These are phyloP conservation scores for Colletotrichum navitas DNA, from an alignment of 2,329 filamentous ascomycete genomes.

Conservation along the genomic window DNA sequence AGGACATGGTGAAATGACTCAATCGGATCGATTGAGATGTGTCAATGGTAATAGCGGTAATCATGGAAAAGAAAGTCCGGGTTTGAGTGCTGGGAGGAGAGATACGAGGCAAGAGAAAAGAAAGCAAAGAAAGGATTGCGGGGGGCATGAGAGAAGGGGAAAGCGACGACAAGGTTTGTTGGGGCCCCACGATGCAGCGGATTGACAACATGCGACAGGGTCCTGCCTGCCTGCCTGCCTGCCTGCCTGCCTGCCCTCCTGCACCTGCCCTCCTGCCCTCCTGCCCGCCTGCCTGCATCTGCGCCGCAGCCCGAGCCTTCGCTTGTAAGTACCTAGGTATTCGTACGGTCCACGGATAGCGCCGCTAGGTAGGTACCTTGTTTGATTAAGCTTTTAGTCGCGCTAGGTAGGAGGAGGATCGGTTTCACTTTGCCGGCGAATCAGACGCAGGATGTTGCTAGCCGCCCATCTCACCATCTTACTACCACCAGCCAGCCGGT, in stretches of 20 bases:
- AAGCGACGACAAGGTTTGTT: not conserved
- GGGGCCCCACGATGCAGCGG: conserved; percentile 32
- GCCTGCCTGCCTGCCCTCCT: conserved; percentile 1
- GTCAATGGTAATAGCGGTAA: not conserved
- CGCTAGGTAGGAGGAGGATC: no score
- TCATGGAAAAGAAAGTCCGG: not conserved
- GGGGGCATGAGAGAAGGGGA: not conserved
- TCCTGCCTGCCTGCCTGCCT: conserved; percentile 2
- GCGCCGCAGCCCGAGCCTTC: conserved; percentile 12
- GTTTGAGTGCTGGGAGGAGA: not conserved
- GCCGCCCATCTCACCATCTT: not conserved
- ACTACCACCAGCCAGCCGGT: not conserved
- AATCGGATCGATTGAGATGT: not conserved
- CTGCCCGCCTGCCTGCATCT: conserved; percentile 12
- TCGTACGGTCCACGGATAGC: not conserved
- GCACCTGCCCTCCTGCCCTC: conserved; percentile 11
- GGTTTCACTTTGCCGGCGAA: not conserved
- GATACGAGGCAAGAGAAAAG: conserved; percentile 1
- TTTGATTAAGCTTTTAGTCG: conserved; percentile 29
- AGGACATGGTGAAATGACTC: not conserved
- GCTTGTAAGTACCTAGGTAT: no score
- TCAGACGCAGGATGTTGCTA: not conserved
- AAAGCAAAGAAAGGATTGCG: not conserved
- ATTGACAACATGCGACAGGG: conserved; percentile 17
- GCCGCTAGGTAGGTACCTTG: conserved; percentile 13